phyloP scores from a whole-genome alignment of 2,329 filamentous ascomycete species.

The Curvularia spicifera region DNA sequence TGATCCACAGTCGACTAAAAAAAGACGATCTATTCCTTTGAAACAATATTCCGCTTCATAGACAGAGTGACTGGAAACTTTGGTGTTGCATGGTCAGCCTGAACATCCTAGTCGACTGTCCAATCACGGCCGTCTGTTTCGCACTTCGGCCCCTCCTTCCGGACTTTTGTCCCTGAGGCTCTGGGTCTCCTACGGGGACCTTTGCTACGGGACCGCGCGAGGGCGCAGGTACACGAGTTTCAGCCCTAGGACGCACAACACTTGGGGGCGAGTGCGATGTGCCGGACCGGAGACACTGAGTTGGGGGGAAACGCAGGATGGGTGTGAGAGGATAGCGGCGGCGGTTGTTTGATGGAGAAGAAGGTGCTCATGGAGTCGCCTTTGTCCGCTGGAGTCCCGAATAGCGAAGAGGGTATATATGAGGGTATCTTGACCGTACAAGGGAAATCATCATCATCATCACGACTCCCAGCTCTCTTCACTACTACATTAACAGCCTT shows the following conservation, averaged over 20 bases:
- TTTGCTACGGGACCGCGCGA: conserved; percentile 29
- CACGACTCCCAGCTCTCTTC: conserved; percentile 24
- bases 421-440: conserved; percentile 23
- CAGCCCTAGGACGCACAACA: conserved; percentile 36
- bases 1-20: conserved; percentile 14
- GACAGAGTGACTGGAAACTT: conserved; percentile 13
- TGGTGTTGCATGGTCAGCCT: conserved; percentile 24
- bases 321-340: conserved; percentile 30
- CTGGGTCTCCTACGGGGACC: conserved; percentile 42
- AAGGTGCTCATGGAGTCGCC: conserved; percentile 30
- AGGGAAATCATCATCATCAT: conserved; percentile 34
- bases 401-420: conserved; percentile 43
- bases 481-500: conserved; percentile 11
- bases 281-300: conserved; percentile 40
- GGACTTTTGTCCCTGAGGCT: conserved; percentile 26
- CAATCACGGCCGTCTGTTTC: conserved; percentile 25
- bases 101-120: conserved; percentile 7
- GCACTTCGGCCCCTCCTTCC: conserved; percentile 41
- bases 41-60: conserved; percentile 27
- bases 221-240: conserved; percentile 35
- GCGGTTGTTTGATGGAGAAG: conserved; percentile 28
- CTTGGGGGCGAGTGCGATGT: conserved; percentile 31
- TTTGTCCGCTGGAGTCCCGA: conserved; percentile 44
- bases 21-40: conserved; percentile 19
- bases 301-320: conserved; percentile 32